These are phyloP conservation scores for Tricholoma saponaceum DNA, from an alignment of 768 basidiomycete genomes.

Conservation along the genomic window DNA sequence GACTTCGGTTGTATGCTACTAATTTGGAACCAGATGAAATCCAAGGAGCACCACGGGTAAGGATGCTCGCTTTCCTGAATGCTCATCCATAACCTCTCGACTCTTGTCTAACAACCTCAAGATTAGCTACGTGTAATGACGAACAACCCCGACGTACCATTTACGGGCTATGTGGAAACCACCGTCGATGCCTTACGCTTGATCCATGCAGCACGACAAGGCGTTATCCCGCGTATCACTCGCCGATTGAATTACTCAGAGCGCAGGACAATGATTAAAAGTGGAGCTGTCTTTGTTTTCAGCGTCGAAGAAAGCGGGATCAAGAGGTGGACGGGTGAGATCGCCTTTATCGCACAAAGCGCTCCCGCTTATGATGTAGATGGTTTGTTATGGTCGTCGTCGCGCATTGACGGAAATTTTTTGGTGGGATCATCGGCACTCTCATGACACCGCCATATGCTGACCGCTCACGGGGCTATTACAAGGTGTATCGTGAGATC, in stretches of 20 bases:
- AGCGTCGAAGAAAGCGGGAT: constrained; percentile 87
- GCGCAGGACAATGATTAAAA: constrained; percentile 57
- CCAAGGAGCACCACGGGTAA: constrained; percentile 28
- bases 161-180: constrained; percentile 77
- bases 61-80: constrained; percentile 34
- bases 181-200: constrained; percentile 79
- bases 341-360: constrained; percentile 8
- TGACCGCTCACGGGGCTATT: background rate
- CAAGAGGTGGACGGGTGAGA: constrained; percentile 76
- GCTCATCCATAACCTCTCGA: constrained; percentile 37
- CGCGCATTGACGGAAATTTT: constrained; percentile 82
- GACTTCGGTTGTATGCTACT: constrained; percentile 28
- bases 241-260: constrained; percentile 83
- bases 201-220: constrained; percentile 77
- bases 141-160: constrained; percentile 55
- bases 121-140: constrained; percentile 42
- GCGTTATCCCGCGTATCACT: constrained; percentile 79
- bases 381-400: constrained; percentile 76
- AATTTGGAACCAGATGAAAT: constrained; percentile 33
- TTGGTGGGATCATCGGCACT: constrained; percentile 42
- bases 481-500: constrained; percentile 79
- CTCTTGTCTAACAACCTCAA: constrained; percentile 56
- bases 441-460: background rate
- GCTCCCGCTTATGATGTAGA: constrained; percentile 29
- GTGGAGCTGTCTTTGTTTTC: constrained; percentile 80